A percentile compares a stretch with the other conserved stretches of the same genome.
These are phyloP conservation scores for Neonectria punicea DNA, from an alignment of 2,329 filamentous ascomycete genomes.

Conservation along the genomic window DNA sequence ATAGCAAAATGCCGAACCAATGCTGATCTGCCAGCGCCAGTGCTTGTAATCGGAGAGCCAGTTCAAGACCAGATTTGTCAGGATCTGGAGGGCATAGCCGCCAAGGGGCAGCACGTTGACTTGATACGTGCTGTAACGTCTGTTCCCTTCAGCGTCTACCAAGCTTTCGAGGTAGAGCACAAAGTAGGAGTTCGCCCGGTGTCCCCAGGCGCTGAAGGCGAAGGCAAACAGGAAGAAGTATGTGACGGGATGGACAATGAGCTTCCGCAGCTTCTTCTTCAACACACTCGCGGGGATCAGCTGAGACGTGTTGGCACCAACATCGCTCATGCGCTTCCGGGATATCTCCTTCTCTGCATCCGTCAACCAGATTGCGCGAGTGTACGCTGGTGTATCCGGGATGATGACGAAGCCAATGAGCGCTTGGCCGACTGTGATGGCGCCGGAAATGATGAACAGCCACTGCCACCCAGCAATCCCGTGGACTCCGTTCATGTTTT, in stretches of 20 bases:
- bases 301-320: conserved; percentile 44
- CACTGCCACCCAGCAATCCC: conserved; percentile 58
- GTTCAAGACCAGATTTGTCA: conserved; percentile 49
- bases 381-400: conserved; percentile 45
- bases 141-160: conserved; percentile 38
- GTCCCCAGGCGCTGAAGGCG: conserved; percentile 44
- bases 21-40: conserved; percentile 53
- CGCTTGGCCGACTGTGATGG: conserved; percentile 55
- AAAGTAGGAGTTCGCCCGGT: conserved; percentile 47
- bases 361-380: conserved; percentile 44
- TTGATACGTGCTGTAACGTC: conserved; percentile 45
- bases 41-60: conserved; percentile 51
- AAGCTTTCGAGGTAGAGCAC: conserved; percentile 48
- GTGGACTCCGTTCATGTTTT: conserved; percentile 52
- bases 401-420: conserved; percentile 53
- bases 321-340: conserved; percentile 40
- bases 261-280: conserved; percentile 40
- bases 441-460: conserved; percentile 58
- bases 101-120: conserved; percentile 47
- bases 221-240: conserved; percentile 47
- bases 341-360: conserved; percentile 43
- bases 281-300: conserved; percentile 40
- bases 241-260: conserved; percentile 45
- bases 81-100: conserved; percentile 48
- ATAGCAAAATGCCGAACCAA: conserved; percentile 43